Conservation (phyloP, 1,284 basidiomycete species). For the Melampsora americana region DNA sequence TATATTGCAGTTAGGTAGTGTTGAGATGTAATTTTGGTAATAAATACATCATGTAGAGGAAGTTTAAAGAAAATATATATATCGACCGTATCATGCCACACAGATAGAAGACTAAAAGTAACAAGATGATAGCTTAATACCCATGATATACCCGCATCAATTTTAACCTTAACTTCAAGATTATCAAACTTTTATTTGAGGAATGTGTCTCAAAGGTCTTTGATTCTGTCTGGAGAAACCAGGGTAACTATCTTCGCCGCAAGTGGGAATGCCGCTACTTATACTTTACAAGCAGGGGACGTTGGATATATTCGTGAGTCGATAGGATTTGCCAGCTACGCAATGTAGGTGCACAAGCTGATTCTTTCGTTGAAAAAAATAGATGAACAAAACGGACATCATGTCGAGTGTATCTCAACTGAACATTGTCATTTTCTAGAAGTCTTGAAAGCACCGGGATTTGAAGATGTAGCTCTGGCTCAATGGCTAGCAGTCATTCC, state of each 20-base stretch:
- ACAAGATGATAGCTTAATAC: too few species aligned
- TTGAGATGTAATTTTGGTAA: too few species aligned
- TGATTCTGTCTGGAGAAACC: slow-evolving; percentile 57
- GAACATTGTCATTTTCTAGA: not conserved
- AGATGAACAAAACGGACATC: slow-evolving; percentile 48
- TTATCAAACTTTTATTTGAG: too few species aligned
- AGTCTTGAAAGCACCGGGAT: slow-evolving; percentile 4
- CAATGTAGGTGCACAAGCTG: slow-evolving; percentile 70
- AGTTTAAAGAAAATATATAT: too few species aligned
- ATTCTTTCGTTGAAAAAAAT: slow-evolving; percentile 63
- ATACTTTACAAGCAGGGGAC: slow-evolving; percentile 67
- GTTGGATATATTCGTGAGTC: slow-evolving; percentile 58
- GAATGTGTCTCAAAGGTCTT: slow-evolving; percentile 47
- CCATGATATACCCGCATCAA: too few species aligned
- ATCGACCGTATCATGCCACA: too few species aligned
- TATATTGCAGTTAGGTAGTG: too few species aligned
- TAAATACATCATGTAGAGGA: too few species aligned
- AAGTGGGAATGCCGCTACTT: slow-evolving; percentile 64
- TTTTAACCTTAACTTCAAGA: too few species aligned
- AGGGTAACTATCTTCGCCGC: slow-evolving; percentile 67
- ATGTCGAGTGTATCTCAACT: not conserved
- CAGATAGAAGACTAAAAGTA: too few species aligned
- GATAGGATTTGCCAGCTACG: slow-evolving; percentile 61
- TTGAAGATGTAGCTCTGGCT: slow-evolving; percentile 44
- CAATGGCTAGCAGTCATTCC: slow-evolving; percentile 47